Evolutionary conservation across 139 green algal genomes (phyloP).

Genomic region (Desmodesmus armatus): DNA sequence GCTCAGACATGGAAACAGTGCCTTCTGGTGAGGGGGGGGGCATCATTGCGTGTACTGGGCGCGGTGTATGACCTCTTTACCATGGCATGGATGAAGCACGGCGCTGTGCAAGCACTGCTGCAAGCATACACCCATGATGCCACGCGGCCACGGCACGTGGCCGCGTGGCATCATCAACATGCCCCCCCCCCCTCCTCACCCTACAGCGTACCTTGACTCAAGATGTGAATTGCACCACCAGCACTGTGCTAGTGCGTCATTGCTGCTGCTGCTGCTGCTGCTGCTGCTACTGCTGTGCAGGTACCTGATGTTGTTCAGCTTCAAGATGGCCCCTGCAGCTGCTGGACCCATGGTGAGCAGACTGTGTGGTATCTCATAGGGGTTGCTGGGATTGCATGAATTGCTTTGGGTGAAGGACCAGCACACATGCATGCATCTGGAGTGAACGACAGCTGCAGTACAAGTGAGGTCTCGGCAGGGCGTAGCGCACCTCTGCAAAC

Average conservation of each 20-base stretch:
- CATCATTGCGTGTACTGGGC: no score
- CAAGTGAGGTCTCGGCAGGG: not conserved
- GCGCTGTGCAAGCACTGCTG: not conserved
- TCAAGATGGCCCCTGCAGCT: slow-evolving; percentile 67
- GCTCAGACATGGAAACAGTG: no score
- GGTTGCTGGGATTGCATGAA: not conserved
- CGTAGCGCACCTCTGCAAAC: not conserved
- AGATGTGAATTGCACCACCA: not conserved
- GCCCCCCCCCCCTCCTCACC: not conserved
- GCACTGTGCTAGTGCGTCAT: not conserved
- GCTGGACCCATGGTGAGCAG: slow-evolving; percentile 69
- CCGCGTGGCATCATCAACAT: not conserved
- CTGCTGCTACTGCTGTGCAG: slow-evolving; percentile 33
- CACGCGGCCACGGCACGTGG: not conserved
- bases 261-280: not conserved
- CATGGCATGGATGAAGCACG: not conserved
- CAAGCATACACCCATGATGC: not conserved
- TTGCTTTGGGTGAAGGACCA: no score
- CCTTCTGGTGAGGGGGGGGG: no score
- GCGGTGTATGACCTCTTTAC: not conserved
- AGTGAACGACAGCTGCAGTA: not conserved
- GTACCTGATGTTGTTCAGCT: slow-evolving; percentile 79
- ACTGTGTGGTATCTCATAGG: no score
- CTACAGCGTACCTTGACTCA: not conserved
- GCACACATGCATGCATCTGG: no score